A percentile compares a stretch with the other conserved stretches of the same genome.
Evolutionary conservation across 148 eudicot genomes (phyloP).

Genomic region (Persicaria maculosa): DNA sequence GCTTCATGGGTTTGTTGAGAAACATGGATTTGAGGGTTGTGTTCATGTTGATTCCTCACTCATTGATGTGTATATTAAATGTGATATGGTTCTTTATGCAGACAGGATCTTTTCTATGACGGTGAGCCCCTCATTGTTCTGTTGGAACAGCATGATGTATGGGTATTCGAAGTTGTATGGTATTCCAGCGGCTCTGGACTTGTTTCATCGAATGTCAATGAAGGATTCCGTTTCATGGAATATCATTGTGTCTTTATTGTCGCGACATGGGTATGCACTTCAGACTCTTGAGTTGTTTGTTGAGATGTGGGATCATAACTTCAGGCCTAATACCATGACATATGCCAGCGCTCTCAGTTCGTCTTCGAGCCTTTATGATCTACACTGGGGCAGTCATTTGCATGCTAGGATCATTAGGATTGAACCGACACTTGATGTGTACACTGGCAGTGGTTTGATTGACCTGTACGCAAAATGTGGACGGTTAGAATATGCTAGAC

Average conservation of each 20-base stretch:
- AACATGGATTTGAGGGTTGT: constrained; percentile 21
- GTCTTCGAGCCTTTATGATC: constrained; percentile 22
- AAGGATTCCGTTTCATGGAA: constrained; percentile 34
- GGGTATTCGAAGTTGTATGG: constrained; percentile 25
- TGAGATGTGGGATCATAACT: constrained; percentile 29
- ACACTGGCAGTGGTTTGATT: constrained; percentile 30
- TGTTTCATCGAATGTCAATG: constrained; percentile 29
- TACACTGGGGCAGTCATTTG: constrained; percentile 33
- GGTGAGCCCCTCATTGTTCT: constrained; percentile 25
- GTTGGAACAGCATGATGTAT: constrained; percentile 39
- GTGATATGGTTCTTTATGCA: constrained; percentile 23
- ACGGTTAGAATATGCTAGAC: constrained; percentile 21
- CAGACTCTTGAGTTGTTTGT: constrained; percentile 27
- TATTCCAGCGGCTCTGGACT: constrained; percentile 18
- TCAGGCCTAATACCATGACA: constrained; percentile 31
- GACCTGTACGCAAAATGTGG: constrained; percentile 41
- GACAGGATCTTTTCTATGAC: constrained; percentile 20
- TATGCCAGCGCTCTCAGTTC: constrained; percentile 36
- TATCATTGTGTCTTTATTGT: constrained; percentile 30
- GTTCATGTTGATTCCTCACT: constrained; percentile 21
- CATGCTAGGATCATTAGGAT: constrained; percentile 34
- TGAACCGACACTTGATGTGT: constrained; percentile 21
- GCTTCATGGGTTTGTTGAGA: constrained; percentile 28
- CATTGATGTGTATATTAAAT: constrained; percentile 35
- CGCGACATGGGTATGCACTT: constrained; percentile 20